Base-by-base conservation (phyloP, 2,329 filamentous ascomycete species). In the Amphichorda felina region DNA sequence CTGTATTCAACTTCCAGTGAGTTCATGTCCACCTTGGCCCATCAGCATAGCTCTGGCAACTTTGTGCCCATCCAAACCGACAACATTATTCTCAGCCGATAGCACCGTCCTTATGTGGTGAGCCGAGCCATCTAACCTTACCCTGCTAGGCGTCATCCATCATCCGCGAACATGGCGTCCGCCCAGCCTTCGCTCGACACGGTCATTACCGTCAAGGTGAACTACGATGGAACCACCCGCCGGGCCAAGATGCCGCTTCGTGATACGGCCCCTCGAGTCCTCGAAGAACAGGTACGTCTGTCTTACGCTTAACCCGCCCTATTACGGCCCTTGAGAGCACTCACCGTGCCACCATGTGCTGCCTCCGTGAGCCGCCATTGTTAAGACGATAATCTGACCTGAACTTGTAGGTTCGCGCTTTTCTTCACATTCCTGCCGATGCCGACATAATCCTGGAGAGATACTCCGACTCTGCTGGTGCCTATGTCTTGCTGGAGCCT, bases 201-300 rank as follows among this genome's bases (percentile, higher is more conserved):
- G 45, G 43, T 51, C 42, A 82, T 96, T 60, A 86, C 82, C 45
- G 67, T 95, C 63, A 96, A 96, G 68, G 72, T 94, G 53, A 73
- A 75, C 50, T 76, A 82, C 51, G 76, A 87, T 52, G 84, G 84
- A 40, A 66, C 63, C 50, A 82, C 79, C 50, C 79, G 82, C 51
- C 82, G 87, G 49, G 83, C 93, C 66, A 95, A 94, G 72, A 72
- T 96, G 44, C 82, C 86, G 38, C 72, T 96, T 52, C 78, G 79
- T 54, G 89, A 96, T 47, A 78, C 96, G 38, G 76, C 75, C 43
- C 75, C 82, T 34, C 67, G 65, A 43, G 70, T 76, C 32, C 74
- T 98, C 27, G 85, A 88, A 48, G 68, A 76, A 50, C 93, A 89
- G 75, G 91, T 96, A 73, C 55, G 82, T 72, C 46, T 28, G 26